phyloP scores from a whole-genome alignment of 441 rosid species.

The Populus tomentosa region DNA sequence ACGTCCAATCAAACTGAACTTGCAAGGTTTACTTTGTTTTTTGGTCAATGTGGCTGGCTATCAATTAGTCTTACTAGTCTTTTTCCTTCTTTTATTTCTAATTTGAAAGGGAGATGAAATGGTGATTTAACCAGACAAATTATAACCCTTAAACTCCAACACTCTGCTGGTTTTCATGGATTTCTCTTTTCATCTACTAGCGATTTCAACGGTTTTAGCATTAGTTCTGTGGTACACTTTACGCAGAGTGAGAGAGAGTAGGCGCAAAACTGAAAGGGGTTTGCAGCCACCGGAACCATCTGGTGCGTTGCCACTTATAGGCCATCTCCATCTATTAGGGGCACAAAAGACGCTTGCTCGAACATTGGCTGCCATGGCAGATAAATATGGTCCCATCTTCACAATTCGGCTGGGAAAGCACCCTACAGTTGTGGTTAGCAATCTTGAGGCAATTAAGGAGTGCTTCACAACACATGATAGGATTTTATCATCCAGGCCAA shows the following conservation, averaged over 20 bases:
- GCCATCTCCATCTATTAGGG: constrained; percentile 18
- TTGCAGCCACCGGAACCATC: constrained; percentile 5
- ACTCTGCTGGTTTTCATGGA: background rate
- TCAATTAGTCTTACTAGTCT: no score
- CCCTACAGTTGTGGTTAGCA: constrained; percentile 14
- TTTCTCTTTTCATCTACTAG: background rate
- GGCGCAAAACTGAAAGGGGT: background rate
- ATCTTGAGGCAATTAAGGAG: constrained; percentile 1
- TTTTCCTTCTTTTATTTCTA: no score
- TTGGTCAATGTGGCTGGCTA: no score
- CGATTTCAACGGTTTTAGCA: background rate
- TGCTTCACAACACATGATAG: constrained; percentile 20
- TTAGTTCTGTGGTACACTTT: background rate
- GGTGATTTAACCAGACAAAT: no score
- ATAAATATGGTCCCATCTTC: constrained; percentile 17
- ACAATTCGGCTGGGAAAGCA: constrained; percentile 9
- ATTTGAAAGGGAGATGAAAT: no score
- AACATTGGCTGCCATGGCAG: constrained; percentile 1
- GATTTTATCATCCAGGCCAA: constrained; percentile 13
- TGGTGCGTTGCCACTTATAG: constrained; percentile 14
- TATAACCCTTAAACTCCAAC: no score
- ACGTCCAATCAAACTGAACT: no score
- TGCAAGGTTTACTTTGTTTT: no score
- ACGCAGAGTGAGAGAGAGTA: background rate
- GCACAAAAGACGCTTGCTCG: constrained; percentile 4